Base-by-base conservation (phyloP, 2,329 filamentous ascomycete genomes). In the Cladophialophora yegresii region DNA sequence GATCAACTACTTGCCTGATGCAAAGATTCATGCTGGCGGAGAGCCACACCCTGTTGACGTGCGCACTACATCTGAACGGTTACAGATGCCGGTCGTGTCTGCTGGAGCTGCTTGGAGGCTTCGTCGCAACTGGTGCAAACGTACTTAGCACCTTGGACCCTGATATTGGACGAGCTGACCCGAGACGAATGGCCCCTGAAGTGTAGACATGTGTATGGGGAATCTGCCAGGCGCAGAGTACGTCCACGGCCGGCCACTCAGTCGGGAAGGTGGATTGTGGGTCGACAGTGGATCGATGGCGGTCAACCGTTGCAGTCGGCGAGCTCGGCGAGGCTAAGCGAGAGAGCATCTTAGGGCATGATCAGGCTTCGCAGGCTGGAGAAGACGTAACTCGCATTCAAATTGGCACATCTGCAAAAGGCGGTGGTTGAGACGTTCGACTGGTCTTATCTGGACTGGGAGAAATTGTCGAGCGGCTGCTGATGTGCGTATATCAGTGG, bases 231-330 rank as follows among this genome's bases (percentile, higher is more conserved):
- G 12, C 10, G 12, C 10, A 5, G 33, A 40, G 4, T 12, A 40
- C 33, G n/a, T 43, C 6, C 16, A 8, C 8, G 16, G 36, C 36
- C n/a, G 26, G 47, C 47, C 20, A 50, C 9, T 50, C 22, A 10
- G 20, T 50, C 47, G 22, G 47, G 20, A 50, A 50, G 47, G 20
- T 32, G 51, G 10, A 20, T 16, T 10, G 51, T 30, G 51, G 51
- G 9, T 33, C 28, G 10, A 20, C 28, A 2, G 51, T 30, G 51
- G 51, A 20, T 54, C 28, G 28, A 33, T 20, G 8, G 2, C 23
- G 55, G 40, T 20, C 54, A 23, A 58, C 40, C 7, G 45, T 59
- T 22, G 57, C 45, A 40, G 45, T 53, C 57, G 57, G 26, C 47
- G 45, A 59, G 57, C 28, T 51, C 57, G 57, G 45, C 57, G 45